Evolutionary conservation across 164 flowering plant genomes (phyloP).

Genomic region (Berberis thunbergii): DNA sequence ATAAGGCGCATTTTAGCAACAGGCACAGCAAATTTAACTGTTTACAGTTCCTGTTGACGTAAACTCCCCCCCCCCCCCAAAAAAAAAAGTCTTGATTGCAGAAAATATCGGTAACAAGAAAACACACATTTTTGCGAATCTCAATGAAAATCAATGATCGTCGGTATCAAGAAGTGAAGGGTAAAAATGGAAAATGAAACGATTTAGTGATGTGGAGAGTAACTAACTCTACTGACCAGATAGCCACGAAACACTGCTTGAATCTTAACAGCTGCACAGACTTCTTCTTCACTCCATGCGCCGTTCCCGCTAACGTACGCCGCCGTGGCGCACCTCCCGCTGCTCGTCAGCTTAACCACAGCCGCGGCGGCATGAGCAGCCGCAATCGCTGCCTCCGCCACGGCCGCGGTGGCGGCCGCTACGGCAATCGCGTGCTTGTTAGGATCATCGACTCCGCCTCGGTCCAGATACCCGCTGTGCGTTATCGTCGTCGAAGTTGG

Average conservation of each 20-base stretch:
- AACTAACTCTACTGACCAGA: constrained; percentile 34
- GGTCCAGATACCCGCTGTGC: no score
- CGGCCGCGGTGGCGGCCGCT: constrained; percentile 85
- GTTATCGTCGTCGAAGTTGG: neutral
- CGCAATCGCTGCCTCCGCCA: constrained; percentile 77
- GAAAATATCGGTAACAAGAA: neutral
- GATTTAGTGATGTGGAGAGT: neutral
- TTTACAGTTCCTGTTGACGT: neutral
- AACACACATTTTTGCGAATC: neutral
- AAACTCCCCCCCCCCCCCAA: neutral
- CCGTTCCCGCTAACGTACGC: constrained; percentile 11
- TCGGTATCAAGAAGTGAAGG: neutral
- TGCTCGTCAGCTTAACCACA: constrained; percentile 59
- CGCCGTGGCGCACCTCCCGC: constrained; percentile 17
- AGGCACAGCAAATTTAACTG: no score
- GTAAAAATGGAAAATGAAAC: neutral
- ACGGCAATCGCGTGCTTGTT: constrained; percentile 86
- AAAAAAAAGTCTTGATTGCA: neutral
- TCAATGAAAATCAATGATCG: neutral
- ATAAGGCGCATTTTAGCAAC: constrained; percentile 7
- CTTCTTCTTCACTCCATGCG: constrained; percentile 15
- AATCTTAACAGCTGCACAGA: constrained; percentile 50
- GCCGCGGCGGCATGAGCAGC: constrained; percentile 86
- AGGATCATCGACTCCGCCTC: constrained; percentile 26
- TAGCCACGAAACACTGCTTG: constrained; percentile 81